phyloP scores from a whole-genome alignment of 2,329 filamentous ascomycete species.

The Aspergillus fructus region DNA sequence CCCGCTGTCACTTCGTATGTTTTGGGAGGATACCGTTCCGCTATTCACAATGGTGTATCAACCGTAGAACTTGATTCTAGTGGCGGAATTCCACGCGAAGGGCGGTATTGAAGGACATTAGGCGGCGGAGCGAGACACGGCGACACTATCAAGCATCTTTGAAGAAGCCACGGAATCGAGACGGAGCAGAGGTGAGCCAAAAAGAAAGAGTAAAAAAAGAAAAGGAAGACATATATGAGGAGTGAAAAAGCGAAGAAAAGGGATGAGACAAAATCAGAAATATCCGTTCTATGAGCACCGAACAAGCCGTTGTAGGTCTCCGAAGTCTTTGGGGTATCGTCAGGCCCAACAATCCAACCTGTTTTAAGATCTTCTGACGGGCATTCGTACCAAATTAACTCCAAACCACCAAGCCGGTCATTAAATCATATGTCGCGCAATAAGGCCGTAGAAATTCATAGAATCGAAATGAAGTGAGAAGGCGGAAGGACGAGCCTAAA shows the following conservation, averaged over 20 bases:
- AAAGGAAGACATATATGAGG: background rate
- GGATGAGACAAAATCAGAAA: conserved; percentile 8
- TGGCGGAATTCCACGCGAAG: background rate
- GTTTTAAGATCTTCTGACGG: conserved; percentile 15
- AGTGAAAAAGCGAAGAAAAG: background rate
- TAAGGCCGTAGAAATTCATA: conserved; percentile 28
- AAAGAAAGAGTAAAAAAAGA: background rate
- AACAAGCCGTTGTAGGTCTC: conserved; percentile 19
- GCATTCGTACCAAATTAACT: conserved; percentile 27
- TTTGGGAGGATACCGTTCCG: no score
- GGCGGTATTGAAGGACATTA: background rate
- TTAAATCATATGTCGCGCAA: conserved; percentile 29
- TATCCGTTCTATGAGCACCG: conserved; percentile 3
- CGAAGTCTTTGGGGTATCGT: conserved; percentile 13
- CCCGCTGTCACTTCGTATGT: background rate
- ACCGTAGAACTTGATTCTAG: background rate
- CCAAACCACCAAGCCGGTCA: conserved; percentile 31
- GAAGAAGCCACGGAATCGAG: background rate
- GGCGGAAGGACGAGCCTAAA: conserved; percentile 22
- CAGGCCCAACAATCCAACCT: conserved; percentile 13
- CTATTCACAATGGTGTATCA: background rate
- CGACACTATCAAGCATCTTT: background rate
- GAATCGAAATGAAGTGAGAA: conserved; percentile 27
- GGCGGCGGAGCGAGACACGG: no score
- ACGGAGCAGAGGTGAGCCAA: no score